Evolutionary conservation across 2,329 filamentous ascomycete genomes (phyloP), one percentile per base, ranked within the genome.

Genomic region (Fusarium nodosum): DNA sequence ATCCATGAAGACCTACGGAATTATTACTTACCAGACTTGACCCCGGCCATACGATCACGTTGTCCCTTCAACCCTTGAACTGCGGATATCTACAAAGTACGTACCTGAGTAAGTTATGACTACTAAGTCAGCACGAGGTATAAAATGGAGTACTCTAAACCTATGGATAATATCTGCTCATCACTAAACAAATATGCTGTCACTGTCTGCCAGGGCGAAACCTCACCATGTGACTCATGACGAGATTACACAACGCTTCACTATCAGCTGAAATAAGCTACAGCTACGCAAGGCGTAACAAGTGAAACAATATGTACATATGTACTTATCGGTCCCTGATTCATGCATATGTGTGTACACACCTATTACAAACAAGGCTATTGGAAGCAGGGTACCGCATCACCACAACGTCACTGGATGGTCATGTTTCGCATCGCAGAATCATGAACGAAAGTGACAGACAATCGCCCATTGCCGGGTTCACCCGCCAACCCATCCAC

Each of bases 321-420:
- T 11, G n/a, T 41, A 42, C 50, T 67, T 63, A 64, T 60, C 66
- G 36, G 54, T 46, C 50, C 44, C 61, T 51, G 67, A 54, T 63
- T 51, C 24, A 52, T 12, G 20, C 20, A 47, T 7, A n/a, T 39
- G 18, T 20, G n/a, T 20, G 36, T 39, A 39, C n/a, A 39, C 13
- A 20, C 31, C 16, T 34, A 15, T 18, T 56, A 45, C 28, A 34
- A 45, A 22, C 41, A 56, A 60, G 63, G 62, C 66, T 67, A 50
- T 28, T 63, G 28, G 45, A 56, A 55, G 47, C 66, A 64, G 54
- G 53, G 64, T 41, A 55, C 47, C 44, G 42, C 58, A 38, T 56
- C 67, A 52, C 46, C 39, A 53, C 58, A 45, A 71, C 67, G 67
- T 70, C 67, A 70, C 67, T 68, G 67, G 63, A 47, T 52, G 57